Evolutionary conservation across 192 early-diverging fungal genomes (phyloP), one percentile per base, ranked within the genome.

Genomic region (Podila epigama): DNA sequence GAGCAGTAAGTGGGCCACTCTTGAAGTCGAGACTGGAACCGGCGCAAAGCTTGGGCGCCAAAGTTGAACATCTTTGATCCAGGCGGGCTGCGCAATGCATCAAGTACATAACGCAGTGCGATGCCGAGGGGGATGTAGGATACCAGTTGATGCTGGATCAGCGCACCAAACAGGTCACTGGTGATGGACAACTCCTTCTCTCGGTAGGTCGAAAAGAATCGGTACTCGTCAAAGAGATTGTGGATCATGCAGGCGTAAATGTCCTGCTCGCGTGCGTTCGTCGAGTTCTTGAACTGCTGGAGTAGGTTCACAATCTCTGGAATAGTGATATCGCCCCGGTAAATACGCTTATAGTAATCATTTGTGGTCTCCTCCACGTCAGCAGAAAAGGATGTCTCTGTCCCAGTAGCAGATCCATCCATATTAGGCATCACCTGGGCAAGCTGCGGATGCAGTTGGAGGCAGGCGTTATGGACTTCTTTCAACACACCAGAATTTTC

Each of bases 221-320:
- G 90, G 80, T 94, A 97, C 80, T 99, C 98, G 63, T 98, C 98
- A 80, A 99, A 92, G 34, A 97, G 89, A 58, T 93, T 93, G 79
- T 95, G 92, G 10, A 96, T 90, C 88, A 98, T 96, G 69, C 92
- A 95, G 10, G 89, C 86, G 79, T 89, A 98, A 8, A 93, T 89
- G 51, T 96, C 92, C 77, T 91, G 92, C 63, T 94, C 94, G 25
- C 89, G 83, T 27, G 83, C 69, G 56, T 89, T 88, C 16, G 87
- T 64, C 27, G 96, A 96, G 54, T 89, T 90, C 59, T 94, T 94
- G 70, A 94, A 91, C 15, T 83, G 84, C 64, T 91, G 86, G 25
- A 99, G 83, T 10, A 92, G 79, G 15, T 95, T 93, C 29, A 98
- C 89, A 79, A 97, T 89, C 60, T 96, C 88, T 31, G 89, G 85